Base-by-base conservation (phyloP, 495 filamentous ascomycete species). In the Parathielavia appendiculata region DNA sequence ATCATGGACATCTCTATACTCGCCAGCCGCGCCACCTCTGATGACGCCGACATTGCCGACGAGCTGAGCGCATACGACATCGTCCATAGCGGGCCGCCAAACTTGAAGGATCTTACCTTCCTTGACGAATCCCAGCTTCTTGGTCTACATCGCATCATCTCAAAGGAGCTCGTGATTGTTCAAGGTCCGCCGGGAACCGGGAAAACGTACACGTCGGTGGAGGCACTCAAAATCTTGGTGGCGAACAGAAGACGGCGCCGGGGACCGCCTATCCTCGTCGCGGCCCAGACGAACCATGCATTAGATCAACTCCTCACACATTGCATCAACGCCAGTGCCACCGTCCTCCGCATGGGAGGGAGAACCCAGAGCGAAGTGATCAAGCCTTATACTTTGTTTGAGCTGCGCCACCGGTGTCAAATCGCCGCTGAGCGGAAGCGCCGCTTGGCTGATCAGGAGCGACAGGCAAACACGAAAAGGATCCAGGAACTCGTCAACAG, bases 181-280 rank as follows among this genome's bases (percentile, higher is more conserved):
- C 92, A 97, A 73, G 92, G 92, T 0, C 92, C 92, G 9, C 92
- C 92, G 5, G 92, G 92, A 1, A 96, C 92, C 2, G 92, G 92
- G 13, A 95, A 95, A 64, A 95, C 91, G 0, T 84, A 84, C 60
- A 83, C 89, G 0, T 92, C 90, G 0, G 80, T 92, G 1, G 68
- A 83, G 40, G 89, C 88, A 1, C 67, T 97, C 32, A 83, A 81
- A 45, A 75, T 87, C 5, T 68, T 95, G 51, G 71, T 96, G 73
- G 73, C 10, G 80, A 88, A 68, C n/a, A 64, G 63, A 11, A 58
- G 58, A 1, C 59, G 34, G 12, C 32, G 48, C 2, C 52, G 62
- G 5, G 61, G 54, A 40, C 70, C 71, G 11, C 71, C 73, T 3
- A 85, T 96, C 36, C 76, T 95, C 22, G 75, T 95, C 7, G 79